Evolutionary conservation across 192 early-diverging fungal species (phyloP).

Genomic region (Coemansia guatemalensis): DNA sequence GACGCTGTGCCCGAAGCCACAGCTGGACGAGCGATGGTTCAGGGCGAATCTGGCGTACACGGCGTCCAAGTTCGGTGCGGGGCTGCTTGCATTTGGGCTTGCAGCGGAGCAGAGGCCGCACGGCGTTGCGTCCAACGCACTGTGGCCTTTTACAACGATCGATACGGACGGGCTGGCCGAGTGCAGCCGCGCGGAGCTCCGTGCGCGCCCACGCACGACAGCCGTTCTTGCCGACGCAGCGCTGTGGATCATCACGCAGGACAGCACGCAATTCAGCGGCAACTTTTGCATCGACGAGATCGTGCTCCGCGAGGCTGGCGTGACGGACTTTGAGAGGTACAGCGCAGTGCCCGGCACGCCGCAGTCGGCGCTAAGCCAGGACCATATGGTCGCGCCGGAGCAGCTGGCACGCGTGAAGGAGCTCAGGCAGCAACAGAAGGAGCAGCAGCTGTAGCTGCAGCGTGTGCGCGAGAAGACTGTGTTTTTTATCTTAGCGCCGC

Average conservation of each 20-base stretch:
- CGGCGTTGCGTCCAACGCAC: slow-evolving; percentile 69
- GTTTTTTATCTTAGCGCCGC: too few relatives aligned
- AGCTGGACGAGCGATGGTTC: slow-evolving; percentile 66
- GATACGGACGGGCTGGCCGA: slow-evolving; percentile 65
- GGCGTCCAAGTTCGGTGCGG: slow-evolving; percentile 67
- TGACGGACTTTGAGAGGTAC: slow-evolving; percentile 58
- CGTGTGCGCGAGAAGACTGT: too few relatives aligned
- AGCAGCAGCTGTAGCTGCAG: neutral
- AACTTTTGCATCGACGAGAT: slow-evolving; percentile 75
- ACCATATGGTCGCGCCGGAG: slow-evolving; percentile 38
- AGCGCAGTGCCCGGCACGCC: slow-evolving; percentile 23
- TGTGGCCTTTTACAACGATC: slow-evolving; percentile 72
- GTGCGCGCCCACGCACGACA: slow-evolving; percentile 44
- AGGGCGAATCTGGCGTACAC: slow-evolving; percentile 60
- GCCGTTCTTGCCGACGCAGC: slow-evolving; percentile 79
- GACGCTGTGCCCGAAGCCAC: slow-evolving; percentile 67
- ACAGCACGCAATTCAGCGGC: slow-evolving; percentile 55
- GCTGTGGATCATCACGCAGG: slow-evolving; percentile 60
- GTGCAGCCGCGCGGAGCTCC: slow-evolving; percentile 37
- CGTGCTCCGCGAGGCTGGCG: slow-evolving; percentile 67
- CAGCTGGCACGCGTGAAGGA: slow-evolving; percentile 16
- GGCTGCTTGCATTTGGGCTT: slow-evolving; percentile 68
- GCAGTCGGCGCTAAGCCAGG: slow-evolving; percentile 32
- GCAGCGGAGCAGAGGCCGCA: slow-evolving; percentile 64
- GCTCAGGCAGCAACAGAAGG: slow-evolving; percentile 15